Evolutionary conservation across 2,329 filamentous ascomycete species (phyloP).

Genomic region (Alternaria hordeiaustralica): DNA sequence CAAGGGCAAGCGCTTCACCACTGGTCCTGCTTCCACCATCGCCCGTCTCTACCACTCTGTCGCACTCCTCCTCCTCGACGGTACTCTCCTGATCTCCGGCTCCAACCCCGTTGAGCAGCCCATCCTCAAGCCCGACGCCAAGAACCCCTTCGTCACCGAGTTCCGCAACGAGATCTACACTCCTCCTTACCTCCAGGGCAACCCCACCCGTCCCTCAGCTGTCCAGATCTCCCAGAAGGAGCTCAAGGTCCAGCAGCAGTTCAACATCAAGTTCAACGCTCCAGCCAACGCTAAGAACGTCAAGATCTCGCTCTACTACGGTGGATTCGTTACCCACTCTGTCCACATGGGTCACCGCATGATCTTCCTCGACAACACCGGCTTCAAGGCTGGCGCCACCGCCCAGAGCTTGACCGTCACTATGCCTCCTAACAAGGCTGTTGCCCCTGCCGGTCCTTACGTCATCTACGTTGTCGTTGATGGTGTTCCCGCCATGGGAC

Average conservation of each 20-base stretch:
- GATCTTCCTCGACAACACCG: constrained; percentile 59
- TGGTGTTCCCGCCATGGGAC: constrained; percentile 60
- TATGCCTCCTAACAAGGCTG: constrained; percentile 62
- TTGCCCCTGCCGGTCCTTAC: constrained; percentile 66
- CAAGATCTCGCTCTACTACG: constrained; percentile 63
- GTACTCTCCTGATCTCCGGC: constrained; percentile 65
- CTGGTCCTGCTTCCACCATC: constrained; percentile 53
- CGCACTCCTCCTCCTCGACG: constrained; percentile 64
- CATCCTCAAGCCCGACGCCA: constrained; percentile 52
- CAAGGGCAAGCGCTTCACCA: constrained; percentile 58
- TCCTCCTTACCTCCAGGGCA: constrained; percentile 64
- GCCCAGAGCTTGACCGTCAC: constrained; percentile 58
- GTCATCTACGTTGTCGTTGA: constrained; percentile 66
- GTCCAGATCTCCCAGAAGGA: constrained; percentile 54
- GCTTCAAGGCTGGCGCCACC: constrained; percentile 53
- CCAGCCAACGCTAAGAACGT: constrained; percentile 52
- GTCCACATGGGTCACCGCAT: constrained; percentile 68
- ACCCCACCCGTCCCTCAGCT: constrained; percentile 59
- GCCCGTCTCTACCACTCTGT: constrained; percentile 66
- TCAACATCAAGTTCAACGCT: constrained; percentile 57
- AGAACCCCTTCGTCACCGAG: constrained; percentile 63
- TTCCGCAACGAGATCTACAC: constrained; percentile 68
- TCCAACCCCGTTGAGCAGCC: constrained; percentile 68
- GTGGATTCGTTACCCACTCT: constrained; percentile 66
- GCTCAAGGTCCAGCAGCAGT: constrained; percentile 53